Evolutionary conservation across 2,329 filamentous ascomycete species (phyloP), one percentile per base, ranked within the genome.

Genomic region (Hirsutella rhossiliensis): DNA sequence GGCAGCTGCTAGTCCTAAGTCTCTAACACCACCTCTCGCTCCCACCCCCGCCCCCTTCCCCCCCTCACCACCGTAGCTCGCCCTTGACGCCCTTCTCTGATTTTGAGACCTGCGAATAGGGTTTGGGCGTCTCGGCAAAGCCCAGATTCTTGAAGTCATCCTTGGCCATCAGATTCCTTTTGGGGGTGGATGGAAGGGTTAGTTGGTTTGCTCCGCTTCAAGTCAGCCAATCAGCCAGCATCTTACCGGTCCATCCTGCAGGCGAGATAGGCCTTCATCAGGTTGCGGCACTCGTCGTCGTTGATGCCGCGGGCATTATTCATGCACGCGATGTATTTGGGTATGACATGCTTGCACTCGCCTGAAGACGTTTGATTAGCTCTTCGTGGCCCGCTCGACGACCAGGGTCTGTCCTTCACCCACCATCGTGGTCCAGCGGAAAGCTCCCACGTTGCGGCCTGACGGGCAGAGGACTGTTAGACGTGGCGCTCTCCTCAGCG

Each of bases 141-240:
- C 92, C 92, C 36, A 98, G 69, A 58, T 98, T 98, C 63, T 85
- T 87, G 64, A 97, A 92, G 47, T 94, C 86, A 58, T 98, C 92
- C 53, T 78, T 87, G 8, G 89, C 89, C 92, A 98, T 98, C 29
- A 98, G 69, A 59, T 97, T 96, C 53, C 88, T 27, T 88, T 42
- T 40, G 18, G 9, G 8, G 32, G 32, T n/a, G 32, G 13, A n/a
- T 11, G 17, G 12, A 8, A n/a, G 15, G 15, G 34, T 37, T 17
- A 37, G 34, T 18, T 11, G 34, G 9, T 19, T 17, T 18, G n/a
- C 18, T 18, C 9, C 15, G n/a, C 34, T 5, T 6, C 34, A 15
- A n/a, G 15, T 5, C 34, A 11, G 9, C n/a, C 15, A 5, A 1
- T n/a, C 15, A 18, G 7, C 9, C 13, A 15, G 32, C 13, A 18